Evolutionary conservation across 2,329 filamentous ascomycete species (phyloP).

Genomic region (Aspergillus thermomutatus): DNA sequence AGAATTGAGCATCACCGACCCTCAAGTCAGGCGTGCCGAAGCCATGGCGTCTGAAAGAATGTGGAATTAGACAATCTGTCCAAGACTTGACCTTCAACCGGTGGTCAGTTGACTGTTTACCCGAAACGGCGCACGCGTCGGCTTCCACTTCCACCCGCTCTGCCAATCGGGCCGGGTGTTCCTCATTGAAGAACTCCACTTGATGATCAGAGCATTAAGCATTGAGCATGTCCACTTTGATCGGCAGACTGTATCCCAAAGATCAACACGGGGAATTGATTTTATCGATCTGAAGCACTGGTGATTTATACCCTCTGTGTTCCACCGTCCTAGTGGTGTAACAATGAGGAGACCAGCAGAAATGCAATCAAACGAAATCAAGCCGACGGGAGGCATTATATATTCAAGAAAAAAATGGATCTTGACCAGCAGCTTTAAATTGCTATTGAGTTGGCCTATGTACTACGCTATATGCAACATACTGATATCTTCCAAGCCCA

Average conservation of each 20-base stretch:
- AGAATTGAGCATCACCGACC: no score
- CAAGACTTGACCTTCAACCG: neutral
- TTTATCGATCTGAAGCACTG: neutral
- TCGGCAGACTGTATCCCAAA: neutral
- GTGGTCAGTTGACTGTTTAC: slow-evolving; percentile 4
- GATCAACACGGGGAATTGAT: neutral
- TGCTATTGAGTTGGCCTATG: neutral
- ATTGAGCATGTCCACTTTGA: neutral
- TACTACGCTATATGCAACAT: neutral
- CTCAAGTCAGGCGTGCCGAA: neutral
- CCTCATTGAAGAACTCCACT: neutral
- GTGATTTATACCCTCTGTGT: neutral
- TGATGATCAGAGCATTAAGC: neutral
- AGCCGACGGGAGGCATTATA: no score
- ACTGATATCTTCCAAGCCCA: neutral
- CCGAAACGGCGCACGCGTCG: slow-evolving; percentile 2
- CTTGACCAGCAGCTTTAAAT: neutral
- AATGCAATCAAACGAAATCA: neutral
- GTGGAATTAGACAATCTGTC: neutral
- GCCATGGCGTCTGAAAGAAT: neutral
- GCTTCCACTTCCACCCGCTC: neutral
- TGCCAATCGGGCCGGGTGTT: neutral
- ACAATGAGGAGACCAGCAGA: neutral
- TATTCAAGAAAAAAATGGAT: neutral
- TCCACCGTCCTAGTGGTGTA: neutral